Evolutionary conservation across 257 asterid species (phyloP).

Genomic region (Nicotiana paniculata): DNA sequence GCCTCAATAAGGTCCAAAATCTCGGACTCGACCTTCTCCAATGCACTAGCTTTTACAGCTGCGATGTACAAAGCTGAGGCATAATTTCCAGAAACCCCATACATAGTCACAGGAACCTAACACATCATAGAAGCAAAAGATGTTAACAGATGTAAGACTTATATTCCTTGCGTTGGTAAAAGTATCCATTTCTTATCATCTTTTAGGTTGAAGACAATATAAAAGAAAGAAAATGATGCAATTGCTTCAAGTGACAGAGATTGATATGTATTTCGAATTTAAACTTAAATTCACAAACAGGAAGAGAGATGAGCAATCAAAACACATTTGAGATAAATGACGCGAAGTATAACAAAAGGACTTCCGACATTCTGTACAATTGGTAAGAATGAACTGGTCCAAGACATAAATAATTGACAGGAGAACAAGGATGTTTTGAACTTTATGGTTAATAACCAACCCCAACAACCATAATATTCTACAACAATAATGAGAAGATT

Average conservation of each 20-base stretch:
- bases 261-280: not conserved
- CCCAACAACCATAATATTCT: not conserved
- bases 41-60: constrained; percentile 64
- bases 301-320: not conserved
- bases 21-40: constrained; percentile 90
- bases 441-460: not conserved
- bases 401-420: not conserved
- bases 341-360: not conserved
- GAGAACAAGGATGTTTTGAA: not conserved
- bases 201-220: not conserved
- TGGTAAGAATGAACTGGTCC: not conserved
- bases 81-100: constrained; percentile 86
- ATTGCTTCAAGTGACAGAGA: not conserved
- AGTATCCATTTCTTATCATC: not conserved
- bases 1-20: constrained; percentile 63
- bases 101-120: constrained; percentile 79
- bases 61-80: constrained; percentile 83
- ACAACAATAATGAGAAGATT: not conserved
- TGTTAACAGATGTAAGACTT: constrained; percentile 6
- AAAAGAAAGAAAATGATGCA: not conserved
- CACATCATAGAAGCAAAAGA: constrained; percentile 8
- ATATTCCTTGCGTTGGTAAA: not conserved
- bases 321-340: not conserved
- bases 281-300: not conserved
- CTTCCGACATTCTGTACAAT: not conserved